Percentiles rank a stretch among this genome's conserved stretches.
Evolutionary conservation across 2,329 filamentous ascomycete genomes (phyloP).

Genomic region (Microascus cirrosus): DNA sequence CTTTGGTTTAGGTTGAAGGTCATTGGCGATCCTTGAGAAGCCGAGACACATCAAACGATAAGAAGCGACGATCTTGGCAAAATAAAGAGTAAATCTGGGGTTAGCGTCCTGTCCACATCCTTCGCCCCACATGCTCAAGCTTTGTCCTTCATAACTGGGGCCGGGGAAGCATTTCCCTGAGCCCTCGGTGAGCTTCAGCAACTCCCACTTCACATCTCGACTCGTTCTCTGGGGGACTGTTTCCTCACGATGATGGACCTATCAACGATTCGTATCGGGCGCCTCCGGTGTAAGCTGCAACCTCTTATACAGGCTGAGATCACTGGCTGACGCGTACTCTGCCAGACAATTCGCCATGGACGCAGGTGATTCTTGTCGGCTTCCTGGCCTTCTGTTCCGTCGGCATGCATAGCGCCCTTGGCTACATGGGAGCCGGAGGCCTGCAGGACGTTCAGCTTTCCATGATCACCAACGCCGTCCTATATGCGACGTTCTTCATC

Average conservation of each 20-base stretch:
- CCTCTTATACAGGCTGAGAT: neutral
- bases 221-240: neutral
- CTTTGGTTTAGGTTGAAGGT: too few species aligned
- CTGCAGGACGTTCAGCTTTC: slow-evolving; percentile 34
- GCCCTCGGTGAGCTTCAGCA: neutral
- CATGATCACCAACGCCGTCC: slow-evolving; percentile 11
- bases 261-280: neutral
- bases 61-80: too few species aligned
- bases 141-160: too few species aligned
- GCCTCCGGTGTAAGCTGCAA: neutral
- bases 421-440: slow-evolving; percentile 38
- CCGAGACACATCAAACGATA: too few species aligned
- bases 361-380: slow-evolving; percentile 38
- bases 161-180: neutral
- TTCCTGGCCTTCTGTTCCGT: slow-evolving; percentile 38
- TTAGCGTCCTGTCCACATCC: too few species aligned
- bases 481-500: slow-evolving; percentile 12
- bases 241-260: neutral
- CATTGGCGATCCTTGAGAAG: too few species aligned
- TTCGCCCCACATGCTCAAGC: too few species aligned
- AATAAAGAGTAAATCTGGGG: too few species aligned
- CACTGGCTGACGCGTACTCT: neutral
- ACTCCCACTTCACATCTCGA: neutral
- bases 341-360: slow-evolving; percentile 8
- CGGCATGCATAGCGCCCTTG: slow-evolving; percentile 45